Evolutionary conservation across 140 eudicot species (phyloP), one percentile per base, ranked within the genome.

Genomic region (Ambrosia hybrid): DNA sequence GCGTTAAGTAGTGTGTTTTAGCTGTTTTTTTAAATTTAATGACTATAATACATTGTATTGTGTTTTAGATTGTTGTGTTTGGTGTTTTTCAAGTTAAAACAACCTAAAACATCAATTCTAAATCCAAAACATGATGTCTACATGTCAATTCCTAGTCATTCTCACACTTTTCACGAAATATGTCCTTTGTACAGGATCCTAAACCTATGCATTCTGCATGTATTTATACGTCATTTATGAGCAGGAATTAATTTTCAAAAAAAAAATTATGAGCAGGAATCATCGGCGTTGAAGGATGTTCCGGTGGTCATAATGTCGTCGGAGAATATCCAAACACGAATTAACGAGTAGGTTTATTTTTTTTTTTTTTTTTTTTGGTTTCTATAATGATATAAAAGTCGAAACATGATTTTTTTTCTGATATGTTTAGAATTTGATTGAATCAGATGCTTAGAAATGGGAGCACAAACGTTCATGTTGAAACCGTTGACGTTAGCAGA

Each of bases 221-320:
- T 1, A 59, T 48, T 49, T 15, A 14, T 61, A 39, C 61, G 36
- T 1, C 11, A 34, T 49, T n/a, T 68, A 45, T 36, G 30, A 68
- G 64, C 90, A 91, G 97, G 97, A 89, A 73, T 91, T 21, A 21
- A 21, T 21, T 21, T 21, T 21, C 26, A 21, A 21, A 21, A 21
- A 21, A 21, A 21, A 21, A 21, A 21, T 21, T 21, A 45, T 36
- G 37, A 68, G 64, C 90, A 91, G 97, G 97, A 89, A 73, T 91
- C 97, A 3, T 75, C 94, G 0, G 16, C 15, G 4, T 51, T 89
- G 81, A 91, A 83, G 83, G 95, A 89, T 61, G 87, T 91, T 62
- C 97, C 97, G 0, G 97, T 91, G 12, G 94, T 86, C 12, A 89
- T 89, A 63, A 79, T 91, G 88, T 91, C 97, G 51, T 91, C 95